Percentiles rank a stretch among this genome's conserved stretches.
phyloP scores from a whole-genome alignment of 2,329 filamentous ascomycete genomes.

The Trichoderma afroharzianum region DNA sequence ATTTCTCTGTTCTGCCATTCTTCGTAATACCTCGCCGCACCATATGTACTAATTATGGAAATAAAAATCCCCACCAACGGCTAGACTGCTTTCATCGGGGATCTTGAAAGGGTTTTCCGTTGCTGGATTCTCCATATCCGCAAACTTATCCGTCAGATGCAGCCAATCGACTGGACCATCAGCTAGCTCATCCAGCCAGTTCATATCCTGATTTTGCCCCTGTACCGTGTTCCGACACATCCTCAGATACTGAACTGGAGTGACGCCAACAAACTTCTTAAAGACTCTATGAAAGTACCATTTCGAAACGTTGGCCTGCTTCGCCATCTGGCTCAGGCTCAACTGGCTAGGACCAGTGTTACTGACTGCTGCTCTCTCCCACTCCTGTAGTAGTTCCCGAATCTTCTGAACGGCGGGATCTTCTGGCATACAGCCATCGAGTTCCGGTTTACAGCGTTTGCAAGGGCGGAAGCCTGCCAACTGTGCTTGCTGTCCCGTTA shows the following conservation, averaged over 20 bases:
- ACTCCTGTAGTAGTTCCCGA: background rate
- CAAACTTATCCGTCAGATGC: background rate
- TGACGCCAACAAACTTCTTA: background rate
- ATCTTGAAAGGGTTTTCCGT: background rate
- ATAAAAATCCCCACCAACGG: background rate
- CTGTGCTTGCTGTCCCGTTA: background rate
- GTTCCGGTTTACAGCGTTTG: background rate
- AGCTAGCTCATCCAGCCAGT: background rate
- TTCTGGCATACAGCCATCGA: background rate
- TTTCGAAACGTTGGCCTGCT: background rate
- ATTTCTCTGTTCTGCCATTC: background rate
- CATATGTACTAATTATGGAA: background rate
- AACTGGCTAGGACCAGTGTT: background rate
- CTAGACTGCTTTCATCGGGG: background rate
- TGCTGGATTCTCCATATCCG: background rate
- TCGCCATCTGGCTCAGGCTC: background rate
- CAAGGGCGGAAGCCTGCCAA: background rate
- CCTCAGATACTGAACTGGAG: background rate
- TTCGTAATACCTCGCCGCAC: background rate
- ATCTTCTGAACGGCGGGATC: background rate
- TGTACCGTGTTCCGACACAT: background rate
- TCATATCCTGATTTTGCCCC: background rate
- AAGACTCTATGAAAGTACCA: background rate
- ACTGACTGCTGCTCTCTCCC: background rate
- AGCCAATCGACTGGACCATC: background rate